Percentiles rank a stretch among this genome's conserved stretches.
These are phyloP conservation scores for Dionaea muscipula DNA, from an alignment of 179 eudicot genomes.

Conservation along the genomic window DNA sequence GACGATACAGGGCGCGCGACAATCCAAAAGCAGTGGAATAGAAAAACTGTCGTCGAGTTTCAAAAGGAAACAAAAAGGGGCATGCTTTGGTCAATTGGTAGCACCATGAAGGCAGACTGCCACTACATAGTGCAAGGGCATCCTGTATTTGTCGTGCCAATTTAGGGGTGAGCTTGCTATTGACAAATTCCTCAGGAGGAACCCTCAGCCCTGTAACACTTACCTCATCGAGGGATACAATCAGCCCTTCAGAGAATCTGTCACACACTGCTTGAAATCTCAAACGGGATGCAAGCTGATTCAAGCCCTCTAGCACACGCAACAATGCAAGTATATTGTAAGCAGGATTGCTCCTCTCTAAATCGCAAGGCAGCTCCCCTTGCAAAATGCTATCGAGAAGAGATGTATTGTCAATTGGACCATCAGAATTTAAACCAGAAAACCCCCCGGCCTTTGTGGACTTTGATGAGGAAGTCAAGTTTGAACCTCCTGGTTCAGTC, in stretches of 20 bases:
- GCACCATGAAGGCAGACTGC: constrained; percentile 98
- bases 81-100: constrained; percentile 95
- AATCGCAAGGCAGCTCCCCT: constrained; percentile 92
- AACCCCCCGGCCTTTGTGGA: constrained; percentile 37
- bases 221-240: constrained; percentile 46
- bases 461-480: constrained; percentile 35
- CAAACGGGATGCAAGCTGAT: constrained; percentile 90
- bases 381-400: constrained; percentile 83
- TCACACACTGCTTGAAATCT: constrained; percentile 56
- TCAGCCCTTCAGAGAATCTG: constrained; percentile 64
- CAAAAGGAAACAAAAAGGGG: constrained; percentile 95
- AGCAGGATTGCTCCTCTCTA: constrained; percentile 77
- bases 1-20: constrained; percentile 81
- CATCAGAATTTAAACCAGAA: constrained; percentile 30
- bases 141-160: constrained; percentile 95
- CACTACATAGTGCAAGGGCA: constrained; percentile 98
- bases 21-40: constrained; percentile 98
- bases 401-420: constrained; percentile 29
- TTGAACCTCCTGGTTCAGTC: constrained; percentile 28
- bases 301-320: constrained; percentile 84
- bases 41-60: constrained; percentile 93
- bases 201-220: constrained; percentile 39
- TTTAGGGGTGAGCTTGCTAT: constrained; percentile 85
- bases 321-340: constrained; percentile 66
- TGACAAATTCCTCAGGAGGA: constrained; percentile 65